phyloP scores from a whole-genome alignment of 768 basidiomycete species.

The Tricholoma sp. region DNA sequence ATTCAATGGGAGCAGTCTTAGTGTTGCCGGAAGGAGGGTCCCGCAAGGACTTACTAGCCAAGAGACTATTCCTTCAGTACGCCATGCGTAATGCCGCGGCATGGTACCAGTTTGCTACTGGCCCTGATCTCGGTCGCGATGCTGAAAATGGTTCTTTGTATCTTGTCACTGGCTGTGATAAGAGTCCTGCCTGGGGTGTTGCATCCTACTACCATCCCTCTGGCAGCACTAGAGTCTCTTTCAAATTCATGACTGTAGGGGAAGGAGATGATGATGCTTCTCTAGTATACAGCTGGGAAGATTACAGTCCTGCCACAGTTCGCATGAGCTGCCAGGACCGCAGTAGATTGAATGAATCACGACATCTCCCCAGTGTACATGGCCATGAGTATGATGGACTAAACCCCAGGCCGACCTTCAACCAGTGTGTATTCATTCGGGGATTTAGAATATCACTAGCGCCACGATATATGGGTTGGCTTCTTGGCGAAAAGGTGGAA shows the following conservation, averaged over 20 bases:
- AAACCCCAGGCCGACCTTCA: neutral
- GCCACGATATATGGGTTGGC: constrained; percentile 2
- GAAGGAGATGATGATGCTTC: constrained; percentile 1
- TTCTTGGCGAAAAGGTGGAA: constrained; percentile 2
- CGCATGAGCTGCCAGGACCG: constrained; percentile 6
- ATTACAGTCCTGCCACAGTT: constrained; percentile 8
- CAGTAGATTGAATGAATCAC: no score
- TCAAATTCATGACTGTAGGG: constrained; percentile 2
- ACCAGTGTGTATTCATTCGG: constrained; percentile 13
- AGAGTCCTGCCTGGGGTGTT: constrained; percentile 13
- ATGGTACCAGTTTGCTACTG: constrained; percentile 13
- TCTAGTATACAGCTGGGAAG: constrained; percentile 11
- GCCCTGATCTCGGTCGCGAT: constrained; percentile 4
- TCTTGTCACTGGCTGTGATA: constrained; percentile 17
- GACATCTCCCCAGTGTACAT: neutral
- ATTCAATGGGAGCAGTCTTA: constrained; percentile 4
- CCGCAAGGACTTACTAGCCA: constrained; percentile 7
- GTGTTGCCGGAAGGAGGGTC: constrained; percentile 10
- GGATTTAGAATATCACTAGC: constrained; percentile 13
- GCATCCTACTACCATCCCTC: constrained; percentile 10
- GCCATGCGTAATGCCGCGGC: constrained; percentile 3
- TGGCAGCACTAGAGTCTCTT: constrained; percentile 2
- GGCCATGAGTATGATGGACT: neutral
- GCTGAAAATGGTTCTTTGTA: constrained; percentile 15
- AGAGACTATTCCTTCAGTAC: constrained; percentile 6